A percentile compares a stretch with the other conserved stretches of the same genome.
phyloP scores from a whole-genome alignment of 257 asterid genomes.

The Prunella vulgaris region DNA sequence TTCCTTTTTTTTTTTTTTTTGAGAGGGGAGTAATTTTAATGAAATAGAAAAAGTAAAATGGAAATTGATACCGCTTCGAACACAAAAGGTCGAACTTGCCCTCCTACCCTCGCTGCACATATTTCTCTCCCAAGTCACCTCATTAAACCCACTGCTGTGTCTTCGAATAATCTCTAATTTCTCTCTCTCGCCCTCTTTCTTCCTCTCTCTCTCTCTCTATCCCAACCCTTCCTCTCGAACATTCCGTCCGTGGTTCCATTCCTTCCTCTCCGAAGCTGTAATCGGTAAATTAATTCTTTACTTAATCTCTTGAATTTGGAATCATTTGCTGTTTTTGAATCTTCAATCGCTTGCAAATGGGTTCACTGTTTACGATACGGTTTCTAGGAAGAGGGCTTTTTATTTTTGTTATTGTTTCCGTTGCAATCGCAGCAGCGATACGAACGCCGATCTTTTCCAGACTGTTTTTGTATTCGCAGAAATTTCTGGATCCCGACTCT shows the following conservation, averaged over 20 bases:
- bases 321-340: slow-evolving; percentile 27
- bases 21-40: no score
- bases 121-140: slow-evolving; percentile 10
- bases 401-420: background rate
- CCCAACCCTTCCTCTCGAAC: slow-evolving; percentile 6
- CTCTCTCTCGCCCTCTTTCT: background rate
- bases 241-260: slow-evolving; percentile 30
- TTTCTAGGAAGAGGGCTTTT: slow-evolving; percentile 19
- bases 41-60: background rate
- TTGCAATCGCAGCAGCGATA: slow-evolving; percentile 10
- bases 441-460: slow-evolving; percentile 28
- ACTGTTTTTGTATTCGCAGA: slow-evolving; percentile 15
- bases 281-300: slow-evolving; percentile 35
- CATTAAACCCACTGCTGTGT: slow-evolving; percentile 20
- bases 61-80: background rate
- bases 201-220: background rate
- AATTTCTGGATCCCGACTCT: slow-evolving; percentile 17
- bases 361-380: slow-evolving; percentile 1
- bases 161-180: slow-evolving; percentile 12
- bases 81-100: background rate
- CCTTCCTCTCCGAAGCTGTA: slow-evolving; percentile 42
- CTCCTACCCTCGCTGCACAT: background rate
- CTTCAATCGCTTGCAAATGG: slow-evolving; percentile 28
- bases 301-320: slow-evolving; percentile 25
- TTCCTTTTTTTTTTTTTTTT: no score